A percentile compares a stretch with the other conserved stretches of the same genome.
Evolutionary conservation across 2,329 filamentous ascomycete genomes (phyloP).

Genomic region (Ceratocystis albifundus): DNA sequence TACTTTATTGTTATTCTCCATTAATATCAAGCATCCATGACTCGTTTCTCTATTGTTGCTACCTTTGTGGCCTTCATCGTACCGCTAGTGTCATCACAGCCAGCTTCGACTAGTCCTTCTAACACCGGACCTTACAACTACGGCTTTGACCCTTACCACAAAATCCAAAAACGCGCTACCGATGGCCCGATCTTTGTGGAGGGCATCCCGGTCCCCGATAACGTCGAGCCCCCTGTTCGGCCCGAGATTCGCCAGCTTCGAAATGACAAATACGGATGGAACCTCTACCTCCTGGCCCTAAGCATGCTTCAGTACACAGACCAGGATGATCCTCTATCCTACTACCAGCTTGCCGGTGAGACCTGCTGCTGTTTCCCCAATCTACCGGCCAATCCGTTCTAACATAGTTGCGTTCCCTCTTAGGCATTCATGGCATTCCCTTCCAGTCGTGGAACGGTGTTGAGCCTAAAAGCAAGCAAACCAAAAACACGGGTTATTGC

Average conservation of each 20-base stretch:
- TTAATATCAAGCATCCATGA: constrained; percentile 13
- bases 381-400: background rate
- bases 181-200: constrained; percentile 16
- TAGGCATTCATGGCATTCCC: constrained; percentile 72
- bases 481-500: constrained; percentile 54
- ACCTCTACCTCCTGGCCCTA: constrained; percentile 64
- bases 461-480: constrained; percentile 32
- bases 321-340: constrained; percentile 54
- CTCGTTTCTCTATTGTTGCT: constrained; percentile 16
- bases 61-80: constrained; percentile 10
- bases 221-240: constrained; percentile 39
- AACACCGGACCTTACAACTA: constrained; percentile 22
- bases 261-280: constrained; percentile 55
- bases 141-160: constrained; percentile 18
- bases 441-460: constrained; percentile 45
- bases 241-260: constrained; percentile 58
- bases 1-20: constrained; percentile 12
- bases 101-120: constrained; percentile 16
- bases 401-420: background rate
- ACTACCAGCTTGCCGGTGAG: constrained; percentile 66
- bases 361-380: constrained; percentile 14
- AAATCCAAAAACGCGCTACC: constrained; percentile 9
- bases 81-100: constrained; percentile 16
- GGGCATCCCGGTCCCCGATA: constrained; percentile 26
- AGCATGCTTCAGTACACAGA: constrained; percentile 57